Conservation (phyloP, 2,329 filamentous ascomycete species). For the Colletotrichum echinochloae region DNA sequence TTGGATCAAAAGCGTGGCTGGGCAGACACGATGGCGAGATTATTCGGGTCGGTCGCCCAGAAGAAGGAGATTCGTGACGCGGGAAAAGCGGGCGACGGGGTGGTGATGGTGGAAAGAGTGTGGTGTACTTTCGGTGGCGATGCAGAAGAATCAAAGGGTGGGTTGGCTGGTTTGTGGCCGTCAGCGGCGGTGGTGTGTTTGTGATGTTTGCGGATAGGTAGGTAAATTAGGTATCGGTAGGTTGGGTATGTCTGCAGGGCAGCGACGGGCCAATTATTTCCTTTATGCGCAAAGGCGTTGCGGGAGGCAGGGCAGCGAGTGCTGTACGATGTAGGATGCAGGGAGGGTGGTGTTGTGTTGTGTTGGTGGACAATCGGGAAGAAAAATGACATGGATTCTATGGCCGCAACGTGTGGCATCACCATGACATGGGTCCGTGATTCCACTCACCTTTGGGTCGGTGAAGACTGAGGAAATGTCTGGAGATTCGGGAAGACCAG, state of each 20-base stretch:
- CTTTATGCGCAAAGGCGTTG: background rate
- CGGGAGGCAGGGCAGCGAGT: slow-evolving; percentile 13
- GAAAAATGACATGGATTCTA: slow-evolving; percentile 32
- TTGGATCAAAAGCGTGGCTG: background rate
- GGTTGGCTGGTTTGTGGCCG: slow-evolving; percentile 15
- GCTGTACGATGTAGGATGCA: too few relatives aligned
- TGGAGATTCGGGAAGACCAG: slow-evolving; percentile 13
- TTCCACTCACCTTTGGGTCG: slow-evolving; percentile 36
- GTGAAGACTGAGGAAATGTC: too few relatives aligned
- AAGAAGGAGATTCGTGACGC: too few relatives aligned
- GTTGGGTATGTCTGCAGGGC: slow-evolving; percentile 20
- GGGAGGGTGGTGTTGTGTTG: too few relatives aligned
- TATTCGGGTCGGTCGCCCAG: background rate
- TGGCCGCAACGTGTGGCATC: slow-evolving; percentile 38
- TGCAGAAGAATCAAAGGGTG: too few relatives aligned
- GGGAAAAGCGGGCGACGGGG: background rate
- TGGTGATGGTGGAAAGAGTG: background rate
- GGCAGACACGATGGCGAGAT: slow-evolving; percentile 6
- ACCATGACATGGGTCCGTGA: slow-evolving; percentile 37
- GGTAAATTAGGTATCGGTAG: slow-evolving; percentile 6
- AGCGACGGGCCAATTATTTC: slow-evolving; percentile 10
- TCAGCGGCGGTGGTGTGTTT: slow-evolving; percentile 30
- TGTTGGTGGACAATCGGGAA: too few relatives aligned
- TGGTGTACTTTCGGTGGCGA: background rate
- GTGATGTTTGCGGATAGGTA: background rate